These are phyloP conservation scores for Microbotryomycetes sp. DNA, from an alignment of 1,284 basidiomycete genomes.

Conservation along the genomic window DNA sequence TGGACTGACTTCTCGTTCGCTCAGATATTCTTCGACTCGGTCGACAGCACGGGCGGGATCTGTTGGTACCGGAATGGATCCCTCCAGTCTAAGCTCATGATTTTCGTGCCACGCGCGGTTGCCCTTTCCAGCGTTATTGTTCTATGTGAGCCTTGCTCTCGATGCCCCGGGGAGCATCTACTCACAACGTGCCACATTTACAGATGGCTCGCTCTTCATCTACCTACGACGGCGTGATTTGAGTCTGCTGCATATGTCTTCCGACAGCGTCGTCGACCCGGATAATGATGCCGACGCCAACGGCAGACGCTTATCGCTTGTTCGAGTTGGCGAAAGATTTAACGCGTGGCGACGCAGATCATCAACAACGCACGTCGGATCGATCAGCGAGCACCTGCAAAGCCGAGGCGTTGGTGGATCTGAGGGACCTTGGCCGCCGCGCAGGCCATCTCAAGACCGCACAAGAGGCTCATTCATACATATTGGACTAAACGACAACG, in stretches of 20 bases:
- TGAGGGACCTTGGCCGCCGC: no score
- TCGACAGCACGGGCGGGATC: slow-evolving; percentile 8
- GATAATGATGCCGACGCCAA: not conserved
- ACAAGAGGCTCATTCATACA: no score
- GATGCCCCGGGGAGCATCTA: not conserved
- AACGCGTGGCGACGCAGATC: not conserved
- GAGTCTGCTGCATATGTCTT: slow-evolving; percentile 4
- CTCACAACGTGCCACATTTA: not conserved
- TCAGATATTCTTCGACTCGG: not conserved
- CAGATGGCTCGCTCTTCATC: slow-evolving; percentile 10
- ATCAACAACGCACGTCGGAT: not conserved
- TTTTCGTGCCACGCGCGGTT: slow-evolving; percentile 18
- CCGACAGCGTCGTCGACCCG: slow-evolving; percentile 4
- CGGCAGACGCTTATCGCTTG: not conserved
- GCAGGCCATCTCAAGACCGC: no score
- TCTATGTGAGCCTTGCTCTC: not conserved
- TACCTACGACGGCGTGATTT: slow-evolving; percentile 19
- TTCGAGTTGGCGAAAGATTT: not conserved
- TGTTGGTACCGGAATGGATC: slow-evolving; percentile 11
- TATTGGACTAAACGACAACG: no score
- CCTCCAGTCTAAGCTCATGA: slow-evolving; percentile 6
- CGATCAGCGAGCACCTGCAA: no score
- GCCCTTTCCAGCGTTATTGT: slow-evolving; percentile 13
- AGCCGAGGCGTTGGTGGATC: no score
- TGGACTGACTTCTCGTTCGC: no score